A percentile compares a stretch with the other conserved stretches of the same genome.
These are phyloP conservation scores for Papilionanthe hybrid DNA, from an alignment of 116 monocot genomes.

Conservation along the genomic window DNA sequence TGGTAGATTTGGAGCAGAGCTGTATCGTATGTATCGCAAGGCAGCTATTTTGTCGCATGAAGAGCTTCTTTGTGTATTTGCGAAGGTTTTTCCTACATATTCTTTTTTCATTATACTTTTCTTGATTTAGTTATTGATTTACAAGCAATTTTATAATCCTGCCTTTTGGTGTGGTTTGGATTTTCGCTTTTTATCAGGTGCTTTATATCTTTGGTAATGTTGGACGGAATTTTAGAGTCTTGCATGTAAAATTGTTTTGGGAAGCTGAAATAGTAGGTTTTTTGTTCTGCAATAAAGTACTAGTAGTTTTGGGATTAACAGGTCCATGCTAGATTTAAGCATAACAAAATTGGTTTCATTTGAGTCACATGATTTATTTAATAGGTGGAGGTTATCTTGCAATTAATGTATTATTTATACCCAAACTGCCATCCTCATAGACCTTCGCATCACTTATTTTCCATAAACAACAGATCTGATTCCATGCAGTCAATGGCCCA, in stretches of 20 bases:
- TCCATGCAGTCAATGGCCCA: background rate
- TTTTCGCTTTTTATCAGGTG: background rate
- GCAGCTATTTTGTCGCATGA: constrained; percentile 76
- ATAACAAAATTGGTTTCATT: background rate
- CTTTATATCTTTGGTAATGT: background rate
- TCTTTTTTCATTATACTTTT: constrained; percentile 3
- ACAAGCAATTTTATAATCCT: background rate
- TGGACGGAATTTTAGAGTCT: background rate
- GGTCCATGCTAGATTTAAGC: background rate
- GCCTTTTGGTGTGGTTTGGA: background rate
- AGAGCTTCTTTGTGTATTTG: constrained; percentile 67
- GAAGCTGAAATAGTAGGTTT: background rate
- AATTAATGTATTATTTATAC: background rate
- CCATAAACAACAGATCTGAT: background rate
- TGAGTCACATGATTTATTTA: background rate
- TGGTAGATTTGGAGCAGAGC: constrained; percentile 69
- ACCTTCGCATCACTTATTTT: background rate
- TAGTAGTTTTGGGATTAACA: background rate
- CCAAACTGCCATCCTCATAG: background rate
- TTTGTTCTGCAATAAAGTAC: background rate
- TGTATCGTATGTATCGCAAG: constrained; percentile 62
- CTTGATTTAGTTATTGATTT: background rate
- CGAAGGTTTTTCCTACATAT: constrained; percentile 33
- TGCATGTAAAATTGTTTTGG: background rate
- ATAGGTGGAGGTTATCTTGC: background rate